Conservation (phyloP, 129 eudicot species). For the Pseudognaphalium luteoalbum region DNA sequence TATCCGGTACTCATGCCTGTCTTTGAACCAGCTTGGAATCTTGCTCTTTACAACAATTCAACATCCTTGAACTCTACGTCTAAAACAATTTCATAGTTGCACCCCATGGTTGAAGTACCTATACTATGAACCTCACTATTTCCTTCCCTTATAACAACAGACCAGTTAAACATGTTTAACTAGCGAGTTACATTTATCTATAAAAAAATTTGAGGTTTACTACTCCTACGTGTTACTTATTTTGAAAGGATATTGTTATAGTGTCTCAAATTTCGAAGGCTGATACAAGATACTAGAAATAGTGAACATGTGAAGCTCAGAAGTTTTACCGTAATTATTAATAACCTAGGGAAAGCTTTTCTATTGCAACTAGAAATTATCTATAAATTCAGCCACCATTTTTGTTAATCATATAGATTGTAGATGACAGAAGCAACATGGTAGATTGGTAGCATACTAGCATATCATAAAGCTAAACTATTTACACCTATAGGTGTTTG, state of each 20-base stretch:
- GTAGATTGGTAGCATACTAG: no score
- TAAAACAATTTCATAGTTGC: no score
- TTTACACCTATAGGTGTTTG: neutral
- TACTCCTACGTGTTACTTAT: neutral
- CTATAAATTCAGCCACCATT: no score
- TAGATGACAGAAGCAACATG: no score
- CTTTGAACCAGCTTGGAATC: constrained; percentile 14
- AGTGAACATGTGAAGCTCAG: neutral
- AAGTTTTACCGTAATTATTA: neutral
- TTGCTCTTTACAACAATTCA: neutral
- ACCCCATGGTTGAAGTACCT: no score
- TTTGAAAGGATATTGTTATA: neutral
- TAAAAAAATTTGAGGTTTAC: no score
- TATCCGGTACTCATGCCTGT: neutral
- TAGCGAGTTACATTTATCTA: no score
- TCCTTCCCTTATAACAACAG: neutral
- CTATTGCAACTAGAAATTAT: neutral
- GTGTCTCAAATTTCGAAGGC: neutral
- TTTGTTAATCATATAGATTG: no score
- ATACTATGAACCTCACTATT: neutral
- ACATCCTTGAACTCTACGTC: no score
- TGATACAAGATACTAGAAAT: neutral
- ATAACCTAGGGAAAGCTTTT: neutral
- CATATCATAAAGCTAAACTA: no score
- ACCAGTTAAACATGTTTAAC: neutral